Percentiles rank a stretch among this genome's conserved stretches.
These are phyloP conservation scores for Trichosporon inkin DNA, from an alignment of 1,284 basidiomycete species.

Conservation along the genomic window DNA sequence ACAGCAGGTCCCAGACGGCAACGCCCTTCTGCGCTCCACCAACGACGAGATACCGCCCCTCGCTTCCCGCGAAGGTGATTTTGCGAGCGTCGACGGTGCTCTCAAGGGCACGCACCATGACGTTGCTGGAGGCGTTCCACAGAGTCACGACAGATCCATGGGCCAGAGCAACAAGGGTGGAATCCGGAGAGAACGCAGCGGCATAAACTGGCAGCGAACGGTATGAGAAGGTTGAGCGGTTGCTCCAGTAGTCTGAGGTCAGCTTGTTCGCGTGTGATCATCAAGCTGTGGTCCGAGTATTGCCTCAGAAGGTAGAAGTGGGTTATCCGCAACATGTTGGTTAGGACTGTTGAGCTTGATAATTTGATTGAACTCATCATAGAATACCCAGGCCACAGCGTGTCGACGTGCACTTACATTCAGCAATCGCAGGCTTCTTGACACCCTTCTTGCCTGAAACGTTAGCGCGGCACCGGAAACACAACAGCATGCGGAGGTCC, in stretches of 20 bases:
- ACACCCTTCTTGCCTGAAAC: constrained; percentile 35
- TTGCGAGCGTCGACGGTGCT: constrained; percentile 50
- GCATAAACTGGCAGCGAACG: constrained; percentile 64
- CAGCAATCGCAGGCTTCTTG: constrained; percentile 32
- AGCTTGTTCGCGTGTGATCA: constrained; percentile 19
- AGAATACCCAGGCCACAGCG: constrained; percentile 18
- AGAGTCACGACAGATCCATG: constrained; percentile 67
- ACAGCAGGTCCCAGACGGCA: constrained; percentile 75
- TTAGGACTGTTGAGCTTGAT: constrained; percentile 53
- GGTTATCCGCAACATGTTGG: constrained; percentile 41
- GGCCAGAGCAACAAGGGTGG: constrained; percentile 74
- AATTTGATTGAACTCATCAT: constrained; percentile 46
- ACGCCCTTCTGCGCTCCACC: constrained; percentile 58
- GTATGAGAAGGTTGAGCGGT: constrained; percentile 66
- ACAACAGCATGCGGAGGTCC: neutral
- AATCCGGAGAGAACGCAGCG: constrained; percentile 77
- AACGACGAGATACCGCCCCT: constrained; percentile 56
- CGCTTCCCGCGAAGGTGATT: constrained; percentile 48
- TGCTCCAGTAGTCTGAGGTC: constrained; percentile 68
- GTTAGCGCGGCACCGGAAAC: neutral
- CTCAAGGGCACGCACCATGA: constrained; percentile 63
- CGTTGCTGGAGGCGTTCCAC: constrained; percentile 68
- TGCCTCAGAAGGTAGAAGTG: constrained; percentile 50
- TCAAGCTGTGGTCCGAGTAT: constrained; percentile 17
- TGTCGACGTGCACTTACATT: constrained; percentile 39